phyloP scores from a whole-genome alignment of 1,284 basidiomycete genomes.

The Clitocybe nebularis region DNA sequence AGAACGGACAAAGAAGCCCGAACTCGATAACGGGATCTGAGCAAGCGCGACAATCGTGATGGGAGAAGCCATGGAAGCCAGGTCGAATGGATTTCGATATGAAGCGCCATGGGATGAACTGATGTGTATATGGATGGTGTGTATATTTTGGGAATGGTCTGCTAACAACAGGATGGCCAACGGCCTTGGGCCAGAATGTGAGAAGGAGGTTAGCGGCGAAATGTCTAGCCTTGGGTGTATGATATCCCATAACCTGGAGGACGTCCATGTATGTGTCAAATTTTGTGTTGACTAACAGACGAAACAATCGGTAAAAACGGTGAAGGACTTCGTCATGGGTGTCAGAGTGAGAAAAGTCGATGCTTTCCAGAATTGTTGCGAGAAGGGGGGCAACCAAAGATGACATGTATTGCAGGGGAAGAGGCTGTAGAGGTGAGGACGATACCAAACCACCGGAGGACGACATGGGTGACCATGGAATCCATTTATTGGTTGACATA shows the following conservation, averaged over 20 bases:
- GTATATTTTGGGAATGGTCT: constrained; percentile 33
- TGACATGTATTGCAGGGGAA: constrained; percentile 53
- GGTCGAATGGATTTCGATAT: constrained; percentile 22
- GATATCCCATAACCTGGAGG: constrained; percentile 67
- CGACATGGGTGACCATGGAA: constrained; percentile 32
- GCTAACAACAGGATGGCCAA: constrained; percentile 63
- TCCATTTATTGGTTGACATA: constrained; percentile 1
- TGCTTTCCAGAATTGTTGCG: constrained; percentile 52
- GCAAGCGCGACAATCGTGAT: constrained; percentile 53
- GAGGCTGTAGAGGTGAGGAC: constrained; percentile 52
- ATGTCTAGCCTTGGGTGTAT: constrained; percentile 49
- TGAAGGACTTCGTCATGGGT: constrained; percentile 37
- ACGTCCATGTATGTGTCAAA: constrained; percentile 67
- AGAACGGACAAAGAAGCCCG: constrained; percentile 62
- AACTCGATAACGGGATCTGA: constrained; percentile 48
- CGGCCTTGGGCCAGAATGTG: constrained; percentile 60
- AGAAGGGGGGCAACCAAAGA: constrained; percentile 59
- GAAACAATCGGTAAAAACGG: constrained; percentile 54
- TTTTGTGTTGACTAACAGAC: constrained; percentile 57
- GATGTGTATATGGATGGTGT: constrained; percentile 47
- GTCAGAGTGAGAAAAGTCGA: constrained; percentile 35
- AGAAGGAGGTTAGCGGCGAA: constrained; percentile 53
- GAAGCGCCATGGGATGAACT: constrained; percentile 69
- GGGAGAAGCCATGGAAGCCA: constrained; percentile 32
- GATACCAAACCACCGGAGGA: constrained; percentile 15